phyloP scores from a whole-genome alignment of 495 filamentous ascomycete species.

The Immersiella caudata region DNA sequence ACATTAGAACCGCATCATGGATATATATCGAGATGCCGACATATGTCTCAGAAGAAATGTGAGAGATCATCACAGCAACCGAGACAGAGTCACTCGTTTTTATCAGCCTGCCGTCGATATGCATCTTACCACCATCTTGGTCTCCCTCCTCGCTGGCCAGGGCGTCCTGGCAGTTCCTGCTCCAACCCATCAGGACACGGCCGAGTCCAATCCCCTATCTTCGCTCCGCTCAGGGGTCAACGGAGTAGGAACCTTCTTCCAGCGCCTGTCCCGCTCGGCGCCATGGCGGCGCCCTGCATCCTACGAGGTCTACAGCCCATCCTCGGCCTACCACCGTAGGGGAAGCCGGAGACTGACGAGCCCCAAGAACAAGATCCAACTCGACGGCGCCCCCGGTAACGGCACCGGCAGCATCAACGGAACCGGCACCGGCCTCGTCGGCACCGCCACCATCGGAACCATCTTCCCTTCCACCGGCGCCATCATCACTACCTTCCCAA shows the following conservation, averaged over 20 bases:
- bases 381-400: neutral
- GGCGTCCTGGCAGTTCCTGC: constrained; percentile 12
- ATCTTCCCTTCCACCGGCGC: neutral
- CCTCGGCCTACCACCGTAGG: neutral
- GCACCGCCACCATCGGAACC: neutral
- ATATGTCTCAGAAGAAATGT: neutral
- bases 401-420: neutral
- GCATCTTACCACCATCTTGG: constrained; percentile 9
- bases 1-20: neutral
- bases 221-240: neutral
- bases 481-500: neutral
- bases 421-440: neutral
- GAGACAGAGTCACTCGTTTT: neutral
- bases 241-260: neutral
- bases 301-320: neutral
- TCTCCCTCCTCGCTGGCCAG: constrained; percentile 13
- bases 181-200: neutral
- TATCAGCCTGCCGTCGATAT: constrained; percentile 3
- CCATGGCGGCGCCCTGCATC: neutral
- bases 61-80: neutral
- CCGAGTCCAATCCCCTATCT: neutral
- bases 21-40: neutral
- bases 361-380: neutral
- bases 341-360: neutral
- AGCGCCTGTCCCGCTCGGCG: neutral